Evolutionary conservation across 1,284 basidiomycete species (phyloP).

Genomic region (Sphaerobolus stellatus): DNA sequence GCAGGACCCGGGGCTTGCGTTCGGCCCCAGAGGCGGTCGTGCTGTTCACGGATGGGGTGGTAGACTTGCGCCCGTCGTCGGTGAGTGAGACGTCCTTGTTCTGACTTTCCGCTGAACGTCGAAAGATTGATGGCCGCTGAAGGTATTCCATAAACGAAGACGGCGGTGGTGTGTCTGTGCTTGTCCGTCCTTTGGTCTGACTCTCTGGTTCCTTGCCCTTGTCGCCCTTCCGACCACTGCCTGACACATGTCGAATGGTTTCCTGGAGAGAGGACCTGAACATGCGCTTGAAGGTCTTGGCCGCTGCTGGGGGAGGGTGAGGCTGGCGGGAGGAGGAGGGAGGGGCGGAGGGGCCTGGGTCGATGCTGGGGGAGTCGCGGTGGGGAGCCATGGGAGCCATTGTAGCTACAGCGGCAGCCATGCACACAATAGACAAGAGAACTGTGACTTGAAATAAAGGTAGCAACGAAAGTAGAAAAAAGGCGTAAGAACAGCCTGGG

Average conservation of each 20-base stretch:
- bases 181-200: conserved; percentile 29
- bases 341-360: not conserved
- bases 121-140: conserved; percentile 38
- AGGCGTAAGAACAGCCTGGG: too few relatives aligned
- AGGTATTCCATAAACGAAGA: conserved; percentile 52
- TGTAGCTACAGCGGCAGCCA: conserved; percentile 3
- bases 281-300: conserved; percentile 60
- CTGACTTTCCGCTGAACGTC: conserved; percentile 1
- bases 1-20: conserved; percentile 9
- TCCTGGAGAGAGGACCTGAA: conserved; percentile 61
- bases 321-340: conserved; percentile 16
- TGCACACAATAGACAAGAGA: not conserved
- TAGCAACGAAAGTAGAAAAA: not conserved
- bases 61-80: conserved; percentile 5
- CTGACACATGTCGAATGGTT: conserved; percentile 51
- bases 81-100: not conserved
- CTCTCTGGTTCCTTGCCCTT: conserved; percentile 44
- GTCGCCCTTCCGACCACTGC: conserved; percentile 38
- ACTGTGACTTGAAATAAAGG: not conserved
- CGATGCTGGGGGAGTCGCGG: not conserved
- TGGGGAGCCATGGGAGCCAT: not conserved
- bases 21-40: not conserved
- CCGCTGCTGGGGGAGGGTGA: conserved; percentile 36
- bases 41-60: not conserved
- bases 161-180: conserved; percentile 33